Conservation (phyloP, 306 rosid species). For the Lathyrus aphaca region DNA sequence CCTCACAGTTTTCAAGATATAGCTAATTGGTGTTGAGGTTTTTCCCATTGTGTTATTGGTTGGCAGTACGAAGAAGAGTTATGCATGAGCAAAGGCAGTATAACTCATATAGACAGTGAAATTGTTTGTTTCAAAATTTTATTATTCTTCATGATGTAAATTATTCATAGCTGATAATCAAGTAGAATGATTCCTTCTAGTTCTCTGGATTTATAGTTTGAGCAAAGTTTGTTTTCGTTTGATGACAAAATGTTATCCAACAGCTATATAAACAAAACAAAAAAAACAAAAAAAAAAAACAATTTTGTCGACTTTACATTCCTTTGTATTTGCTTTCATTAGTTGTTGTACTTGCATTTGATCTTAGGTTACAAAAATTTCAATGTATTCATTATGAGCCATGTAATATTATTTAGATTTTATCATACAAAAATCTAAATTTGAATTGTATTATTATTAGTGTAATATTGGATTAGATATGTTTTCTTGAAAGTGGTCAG, state of each 20-base stretch:
- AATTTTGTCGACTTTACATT: constrained; percentile 38
- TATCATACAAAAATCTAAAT: neutral
- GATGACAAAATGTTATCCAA: constrained; percentile 48
- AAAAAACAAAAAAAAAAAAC: constrained; percentile 14
- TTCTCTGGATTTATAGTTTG: constrained; percentile 46
- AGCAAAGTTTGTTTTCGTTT: constrained; percentile 34
- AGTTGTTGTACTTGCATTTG: constrained; percentile 1
- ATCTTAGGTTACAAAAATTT: neutral
- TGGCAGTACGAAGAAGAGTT: constrained; percentile 53
- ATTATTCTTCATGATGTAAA: constrained; percentile 50
- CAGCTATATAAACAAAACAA: constrained; percentile 9
- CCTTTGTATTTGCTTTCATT: constrained; percentile 20
- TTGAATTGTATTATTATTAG: constrained; percentile 13
- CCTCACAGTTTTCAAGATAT: constrained; percentile 47
- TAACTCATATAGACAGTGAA: constrained; percentile 46
- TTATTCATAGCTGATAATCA: constrained; percentile 54
- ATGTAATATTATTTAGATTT: constrained; percentile 7
- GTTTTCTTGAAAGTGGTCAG: neutral
- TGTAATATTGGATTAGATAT: neutral
- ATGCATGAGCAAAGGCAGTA: constrained; percentile 43
- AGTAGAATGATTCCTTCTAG: constrained; percentile 47
- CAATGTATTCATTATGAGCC: constrained; percentile 6
- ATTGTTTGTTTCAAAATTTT: constrained; percentile 55
- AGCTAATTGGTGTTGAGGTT: constrained; percentile 48
- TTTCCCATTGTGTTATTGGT: constrained; percentile 41